Evolutionary conservation across 177 flowering plant genomes (phyloP), one percentile per base, ranked within the genome.

Genomic region (Vitis hybrid): DNA sequence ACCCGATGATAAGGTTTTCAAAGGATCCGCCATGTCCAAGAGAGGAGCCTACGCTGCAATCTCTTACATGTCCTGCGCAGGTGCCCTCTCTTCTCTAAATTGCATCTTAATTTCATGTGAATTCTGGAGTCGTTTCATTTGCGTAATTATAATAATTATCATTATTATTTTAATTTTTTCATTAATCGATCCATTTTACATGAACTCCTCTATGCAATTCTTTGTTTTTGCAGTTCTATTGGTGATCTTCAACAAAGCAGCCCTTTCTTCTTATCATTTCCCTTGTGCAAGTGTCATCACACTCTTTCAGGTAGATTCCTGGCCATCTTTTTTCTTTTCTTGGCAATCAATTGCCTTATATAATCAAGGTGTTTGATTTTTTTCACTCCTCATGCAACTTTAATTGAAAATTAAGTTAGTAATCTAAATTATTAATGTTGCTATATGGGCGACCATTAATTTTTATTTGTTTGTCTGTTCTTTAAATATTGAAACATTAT

Each of bases 191-290:
- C 46, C 7, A 35, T 35, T 35, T 35, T 6, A 35, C 46, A 7
- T 35, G 46, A 35, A 35, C 46, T 35, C 46, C 46, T 35, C 46
- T 35, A 7, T 35, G 46, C 15, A 41, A 41, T 6, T 54, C 64
- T 51, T 71, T 18, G 65, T 41, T 61, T 78, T 73, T 84, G 86
- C 94, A 93, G 99, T 94, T 70, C 88, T 94, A n/a, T 81, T 94
- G 84, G 87, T 94, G 14, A 41, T 94, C 84, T 94, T 94, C 85
- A 94, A 94, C 80, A 94, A 94, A 82, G 99, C 99, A 59, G 99
- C 97, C 71, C 94, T 94, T 78, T 91, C 99, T 65, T 90, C 98
- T 6, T 94, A 91, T 72, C 82, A 59, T 63, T 94, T 94, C 71
- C 99, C 98, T 12, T 78, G 82, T 77, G 99, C 94, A 70, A 93